These are phyloP conservation scores for Paecilomyces formosus DNA, from an alignment of 2,329 filamentous ascomycete species.

Conservation along the genomic window DNA sequence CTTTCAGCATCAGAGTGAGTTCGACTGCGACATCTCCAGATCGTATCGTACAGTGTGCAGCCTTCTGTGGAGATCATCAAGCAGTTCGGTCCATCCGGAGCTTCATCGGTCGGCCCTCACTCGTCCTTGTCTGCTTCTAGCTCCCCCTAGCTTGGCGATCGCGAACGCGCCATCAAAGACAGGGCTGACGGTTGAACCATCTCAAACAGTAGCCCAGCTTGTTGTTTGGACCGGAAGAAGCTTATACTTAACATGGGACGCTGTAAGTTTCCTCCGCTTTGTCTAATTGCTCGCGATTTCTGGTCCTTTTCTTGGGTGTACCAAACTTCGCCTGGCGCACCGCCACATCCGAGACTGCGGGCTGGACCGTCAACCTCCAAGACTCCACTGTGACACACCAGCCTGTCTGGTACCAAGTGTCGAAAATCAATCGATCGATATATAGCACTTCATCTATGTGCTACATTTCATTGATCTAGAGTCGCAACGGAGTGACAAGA, in stretches of 20 bases:
- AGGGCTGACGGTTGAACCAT: not conserved
- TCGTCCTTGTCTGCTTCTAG: not conserved
- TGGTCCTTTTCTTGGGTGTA: not conserved
- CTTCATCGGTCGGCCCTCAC: not conserved
- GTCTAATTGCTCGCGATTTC: not conserved
- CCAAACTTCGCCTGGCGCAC: not conserved
- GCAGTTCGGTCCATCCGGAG: not conserved
- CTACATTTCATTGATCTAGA: not conserved
- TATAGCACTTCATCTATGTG: not conserved
- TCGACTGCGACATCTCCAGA: not conserved
- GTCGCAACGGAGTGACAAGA: not conserved
- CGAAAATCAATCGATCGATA: not conserved
- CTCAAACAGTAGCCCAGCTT: not conserved
- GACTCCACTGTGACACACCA: not conserved
- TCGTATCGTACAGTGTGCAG: not conserved
- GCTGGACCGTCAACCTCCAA: not conserved
- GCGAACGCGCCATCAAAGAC: not conserved
- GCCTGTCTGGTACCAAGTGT: not conserved
- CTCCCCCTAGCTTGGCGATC: not conserved
- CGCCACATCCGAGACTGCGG: conserved; percentile 1
- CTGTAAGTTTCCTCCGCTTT: not conserved
- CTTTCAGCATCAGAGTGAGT: not conserved
- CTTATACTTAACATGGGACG: not conserved
- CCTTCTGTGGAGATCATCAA: not conserved
- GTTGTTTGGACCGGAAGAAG: not conserved